Conservation (phyloP, 2,329 filamentous ascomycete genomes). For the Zymoseptoria passerinii region DNA sequence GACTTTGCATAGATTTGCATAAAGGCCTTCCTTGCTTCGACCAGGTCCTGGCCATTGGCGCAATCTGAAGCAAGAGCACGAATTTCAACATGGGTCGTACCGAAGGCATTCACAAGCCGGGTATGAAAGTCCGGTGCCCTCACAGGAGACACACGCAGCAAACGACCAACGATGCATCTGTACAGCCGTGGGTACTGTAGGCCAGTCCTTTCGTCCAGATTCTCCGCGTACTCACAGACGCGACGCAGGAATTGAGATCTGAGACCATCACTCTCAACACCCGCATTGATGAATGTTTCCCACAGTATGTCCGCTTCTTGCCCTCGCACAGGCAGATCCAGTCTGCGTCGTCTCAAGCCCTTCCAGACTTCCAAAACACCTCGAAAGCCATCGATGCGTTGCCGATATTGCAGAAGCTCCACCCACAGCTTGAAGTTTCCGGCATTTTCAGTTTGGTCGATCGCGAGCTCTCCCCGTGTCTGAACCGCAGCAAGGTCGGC, state of each 20-base stretch:
- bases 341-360: slow-evolving; percentile 28
- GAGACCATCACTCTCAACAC: slow-evolving; percentile 14
- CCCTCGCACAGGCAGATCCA: slow-evolving; percentile 35
- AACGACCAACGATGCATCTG: slow-evolving; percentile 35
- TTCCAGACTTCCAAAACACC: slow-evolving; percentile 40
- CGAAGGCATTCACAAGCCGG: slow-evolving; percentile 28
- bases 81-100: slow-evolving; percentile 25
- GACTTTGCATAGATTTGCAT: slow-evolving; percentile 33
- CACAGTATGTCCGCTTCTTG: slow-evolving; percentile 38
- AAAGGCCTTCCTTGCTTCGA: slow-evolving; percentile 16
- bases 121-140: slow-evolving; percentile 27
- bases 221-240: slow-evolving; percentile 35
- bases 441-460: slow-evolving; percentile 25
- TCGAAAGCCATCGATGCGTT: slow-evolving; percentile 33
- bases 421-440: slow-evolving; percentile 34
- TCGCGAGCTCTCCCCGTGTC: slow-evolving; percentile 18
- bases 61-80: slow-evolving; percentile 18
- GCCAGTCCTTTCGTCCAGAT: slow-evolving; percentile 34
- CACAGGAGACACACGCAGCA: slow-evolving; percentile 25
- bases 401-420: slow-evolving; percentile 33
- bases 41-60: slow-evolving; percentile 3
- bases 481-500: slow-evolving; percentile 21
- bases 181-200: slow-evolving; percentile 35
- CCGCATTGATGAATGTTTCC: slow-evolving; percentile 37
- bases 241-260: slow-evolving; percentile 26